Percentiles rank a stretch among this genome's conserved stretches.
phyloP scores from a whole-genome alignment of 1,284 basidiomycete species.

The Sporisorium exsertum region DNA sequence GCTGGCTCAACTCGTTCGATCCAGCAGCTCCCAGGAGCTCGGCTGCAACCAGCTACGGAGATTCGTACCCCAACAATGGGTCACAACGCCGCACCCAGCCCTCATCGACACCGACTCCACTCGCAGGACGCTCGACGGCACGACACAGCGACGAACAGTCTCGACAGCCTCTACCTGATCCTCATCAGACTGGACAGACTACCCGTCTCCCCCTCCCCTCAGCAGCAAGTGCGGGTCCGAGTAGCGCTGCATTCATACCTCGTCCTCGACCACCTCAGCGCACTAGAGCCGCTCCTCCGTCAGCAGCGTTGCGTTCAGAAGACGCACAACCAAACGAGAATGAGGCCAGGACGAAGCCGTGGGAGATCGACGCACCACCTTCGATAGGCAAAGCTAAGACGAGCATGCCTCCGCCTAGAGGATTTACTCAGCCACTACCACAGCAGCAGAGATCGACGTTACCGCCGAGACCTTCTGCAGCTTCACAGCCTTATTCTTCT shows the following conservation, averaged over 20 bases:
- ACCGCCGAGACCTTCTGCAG: background rate
- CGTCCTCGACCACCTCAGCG: slow-evolving; percentile 20
- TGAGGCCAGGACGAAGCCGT: slow-evolving; percentile 22
- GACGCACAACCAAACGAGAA: slow-evolving; percentile 50
- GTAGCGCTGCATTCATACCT: background rate
- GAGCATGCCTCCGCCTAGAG: background rate
- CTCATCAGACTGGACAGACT: slow-evolving; percentile 12
- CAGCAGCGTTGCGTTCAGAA: slow-evolving; percentile 32
- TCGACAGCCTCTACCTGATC: background rate
- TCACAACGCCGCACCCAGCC: background rate
- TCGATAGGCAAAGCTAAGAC: slow-evolving; percentile 20
- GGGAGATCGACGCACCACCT: slow-evolving; percentile 45
- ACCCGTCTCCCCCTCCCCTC: background rate
- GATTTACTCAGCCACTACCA: background rate
- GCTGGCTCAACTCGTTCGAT: slow-evolving; percentile 45
- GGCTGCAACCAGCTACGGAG: background rate
- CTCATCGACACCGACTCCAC: background rate
- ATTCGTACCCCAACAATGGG: background rate
- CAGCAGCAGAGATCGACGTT: background rate
- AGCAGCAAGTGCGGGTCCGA: background rate
- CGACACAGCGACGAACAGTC: background rate
- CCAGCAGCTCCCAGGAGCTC: slow-evolving; percentile 29
- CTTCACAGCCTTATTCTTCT: background rate
- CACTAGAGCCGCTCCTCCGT: slow-evolving; percentile 27
- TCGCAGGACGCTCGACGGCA: slow-evolving; percentile 9